Evolutionary conservation across 495 filamentous ascomycete genomes (phyloP), one percentile per base, ranked within the genome.

Genomic region (Letharia lupina): DNA sequence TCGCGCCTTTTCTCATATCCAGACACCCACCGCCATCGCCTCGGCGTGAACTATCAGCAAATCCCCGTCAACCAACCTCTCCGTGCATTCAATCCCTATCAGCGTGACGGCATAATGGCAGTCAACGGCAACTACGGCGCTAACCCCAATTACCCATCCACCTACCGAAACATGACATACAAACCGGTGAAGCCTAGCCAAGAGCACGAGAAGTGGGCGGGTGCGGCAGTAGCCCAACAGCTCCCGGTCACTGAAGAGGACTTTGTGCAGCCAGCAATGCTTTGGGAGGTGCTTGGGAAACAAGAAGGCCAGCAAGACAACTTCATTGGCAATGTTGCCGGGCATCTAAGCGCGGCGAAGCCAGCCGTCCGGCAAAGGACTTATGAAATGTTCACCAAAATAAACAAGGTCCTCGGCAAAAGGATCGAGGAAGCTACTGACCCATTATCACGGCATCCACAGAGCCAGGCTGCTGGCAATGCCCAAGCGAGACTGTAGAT

Each of bases 31-130:
- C 83, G 87, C 64, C 86, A 92, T 79, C 86, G 90, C 68, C 78
- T 94, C 28, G 89, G 90, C 56, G 83, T 84, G 70, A 94, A 94
- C 79, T 89, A 90, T 77, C 88, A 91, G 69, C 89, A 91, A 74
- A 86, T 92, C 58, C 89, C 90, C n/a, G 86, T 91, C 66, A 92
- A 92, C 77, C 83, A 84, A 54, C 86, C 90, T 3, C 80, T 89
- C 65, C 73, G 77, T 60, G 76, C 86, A 68, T 86, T 90, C 79
- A 91, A 86, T 76, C 86, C 87, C 20, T 88, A 84, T 77, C 88
- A 91, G 74, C 86, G 89, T 56, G 89, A 91, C 70, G 90, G 90
- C 40, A 70, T 73, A 66, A 91, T 91, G 85, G 80, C 80, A 60
- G 78, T 89, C 35, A 77, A 86, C 68, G 84, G 83, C 61, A 91